Conservation (phyloP, 108 stramenopile species). For the Discostella stelligeroides region DNA sequence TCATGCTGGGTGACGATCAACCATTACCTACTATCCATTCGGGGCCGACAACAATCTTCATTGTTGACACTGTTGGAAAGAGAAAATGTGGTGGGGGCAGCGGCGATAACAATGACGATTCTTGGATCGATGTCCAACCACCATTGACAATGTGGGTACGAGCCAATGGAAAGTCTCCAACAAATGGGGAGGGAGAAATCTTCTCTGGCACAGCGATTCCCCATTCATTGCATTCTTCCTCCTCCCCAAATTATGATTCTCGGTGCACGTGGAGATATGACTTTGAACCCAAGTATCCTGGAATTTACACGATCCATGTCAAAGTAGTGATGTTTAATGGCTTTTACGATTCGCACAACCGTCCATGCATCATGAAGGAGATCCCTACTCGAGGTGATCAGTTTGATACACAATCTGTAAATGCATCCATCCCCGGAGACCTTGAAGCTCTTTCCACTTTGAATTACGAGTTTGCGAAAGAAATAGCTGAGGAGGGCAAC, state of each 20-base stretch:
- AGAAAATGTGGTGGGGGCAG: conserved; percentile 7
- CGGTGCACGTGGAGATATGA: conserved; percentile 26
- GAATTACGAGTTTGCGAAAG: conserved; percentile 16
- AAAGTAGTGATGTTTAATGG: conserved; percentile 40
- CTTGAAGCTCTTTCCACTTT: neutral
- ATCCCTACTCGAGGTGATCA: too few relatives aligned
- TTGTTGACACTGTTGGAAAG: conserved; percentile 27
- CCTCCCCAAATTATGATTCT: too few relatives aligned
- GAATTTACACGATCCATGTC: conserved; percentile 27
- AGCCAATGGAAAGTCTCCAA: conserved; percentile 33
- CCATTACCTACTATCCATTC: conserved; percentile 9
- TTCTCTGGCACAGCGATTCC: conserved; percentile 30
- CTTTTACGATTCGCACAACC: conserved; percentile 14
- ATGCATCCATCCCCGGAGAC: too few relatives aligned
- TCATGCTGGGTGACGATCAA: neutral
- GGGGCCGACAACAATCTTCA: conserved; percentile 16
- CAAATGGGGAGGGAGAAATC: too few relatives aligned
- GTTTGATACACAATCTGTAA: too few relatives aligned
- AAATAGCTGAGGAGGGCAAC: conserved; percentile 11
- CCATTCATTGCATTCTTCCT: too few relatives aligned
- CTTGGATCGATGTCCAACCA: conserved; percentile 34
- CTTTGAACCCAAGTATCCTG: conserved; percentile 2
- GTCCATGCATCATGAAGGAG: too few relatives aligned
- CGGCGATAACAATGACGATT: neutral
- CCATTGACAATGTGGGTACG: conserved; percentile 57